Evolutionary conservation across 164 flowering plant genomes (phyloP), one percentile per base, ranked within the genome.

Genomic region (Tinospora cordifolia): DNA sequence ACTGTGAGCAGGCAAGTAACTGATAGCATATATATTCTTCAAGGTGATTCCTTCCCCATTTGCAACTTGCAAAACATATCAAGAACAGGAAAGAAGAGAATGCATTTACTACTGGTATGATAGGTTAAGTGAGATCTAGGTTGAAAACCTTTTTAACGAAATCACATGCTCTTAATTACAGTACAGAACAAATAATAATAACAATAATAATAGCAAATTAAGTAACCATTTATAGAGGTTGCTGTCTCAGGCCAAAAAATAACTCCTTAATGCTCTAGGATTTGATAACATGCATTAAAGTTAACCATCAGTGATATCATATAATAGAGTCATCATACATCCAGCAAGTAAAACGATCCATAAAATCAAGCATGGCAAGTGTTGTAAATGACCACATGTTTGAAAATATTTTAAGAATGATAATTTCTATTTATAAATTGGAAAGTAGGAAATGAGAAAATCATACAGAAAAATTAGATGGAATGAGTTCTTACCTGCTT

Each of bases 401-500:
- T 21, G 22, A 8, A 54, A 54, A 54, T 54, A 19, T 54, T 19
- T 19, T 1, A 54, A 54, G 22, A 54, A 19, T 54, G 59, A 54
- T 44, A 9, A 1, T 54, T 54, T 54, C 7, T 2, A 54, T 54
- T 54, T n/a, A 9, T 19, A 54, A 9, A 54, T 5, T 19, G 21
- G 24, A 54, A 5, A 21, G n/a, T 19, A 54, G 26, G 10, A 0
- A 2, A 22, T 17, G 14, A 38, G 24, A 49, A 8, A 63, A 3
- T 6, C 24, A 36, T 24, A n/a, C 8, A 24, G 59, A 3, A 47
- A 11, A 38, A 41, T 27, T n/a, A 47, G 38, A 63, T 44, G 19
- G 59, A 65, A 47, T 26, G n/a, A n/a, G 65, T 71, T 40, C 83
- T 76, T 74, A 90, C 93, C 78, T 78, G 83, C 81, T 74, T 84